Conservation (phyloP, 2,329 filamentous ascomycete genomes). For the Magnaporthiopsis rhizophila region DNA sequence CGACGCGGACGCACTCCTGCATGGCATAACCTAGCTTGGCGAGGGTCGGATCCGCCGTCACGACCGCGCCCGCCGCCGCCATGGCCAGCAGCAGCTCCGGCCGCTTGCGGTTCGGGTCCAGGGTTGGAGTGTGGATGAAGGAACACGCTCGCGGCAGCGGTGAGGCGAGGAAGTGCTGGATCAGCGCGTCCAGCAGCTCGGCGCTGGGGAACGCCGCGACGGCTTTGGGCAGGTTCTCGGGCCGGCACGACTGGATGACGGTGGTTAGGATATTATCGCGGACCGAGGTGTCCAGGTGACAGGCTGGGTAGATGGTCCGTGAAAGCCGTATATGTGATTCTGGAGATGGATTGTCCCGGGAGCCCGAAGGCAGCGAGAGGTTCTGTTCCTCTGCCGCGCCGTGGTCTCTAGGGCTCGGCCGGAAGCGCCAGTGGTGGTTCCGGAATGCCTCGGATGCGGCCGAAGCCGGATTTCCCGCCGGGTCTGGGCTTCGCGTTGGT, state of each 20-base stretch:
- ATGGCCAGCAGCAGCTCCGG: conserved; percentile 29
- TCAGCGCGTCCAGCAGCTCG: conserved; percentile 28
- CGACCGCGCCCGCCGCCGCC: conserved; percentile 27
- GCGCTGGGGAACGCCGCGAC: conserved; percentile 31
- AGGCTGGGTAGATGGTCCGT: background rate
- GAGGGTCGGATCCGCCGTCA: conserved; percentile 27
- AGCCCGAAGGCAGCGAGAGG: conserved; percentile 19
- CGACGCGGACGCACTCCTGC: conserved; percentile 24
- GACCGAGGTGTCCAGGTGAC: background rate
- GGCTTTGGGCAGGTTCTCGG: conserved; percentile 11
- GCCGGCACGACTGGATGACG: background rate
- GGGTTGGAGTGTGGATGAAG: conserved; percentile 18
- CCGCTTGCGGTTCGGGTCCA: conserved; percentile 23
- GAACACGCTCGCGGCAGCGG: conserved; percentile 20
- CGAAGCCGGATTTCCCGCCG: background rate
- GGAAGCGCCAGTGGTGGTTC: conserved; percentile 20
- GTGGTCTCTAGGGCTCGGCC: conserved; percentile 22
- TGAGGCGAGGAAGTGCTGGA: conserved; percentile 27
- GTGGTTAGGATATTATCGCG: background rate
- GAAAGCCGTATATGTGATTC: background rate
- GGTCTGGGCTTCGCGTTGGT: conserved; percentile 4
- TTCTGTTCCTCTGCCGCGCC: conserved; percentile 24
- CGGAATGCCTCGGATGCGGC: conserved; percentile 12
- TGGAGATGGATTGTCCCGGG: conserved; percentile 14
- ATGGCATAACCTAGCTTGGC: conserved; percentile 32